Percentiles rank a stretch among this genome's conserved stretches.
phyloP scores from a whole-genome alignment of 129 eudicot species.

The Oenanthe sinensis region DNA sequence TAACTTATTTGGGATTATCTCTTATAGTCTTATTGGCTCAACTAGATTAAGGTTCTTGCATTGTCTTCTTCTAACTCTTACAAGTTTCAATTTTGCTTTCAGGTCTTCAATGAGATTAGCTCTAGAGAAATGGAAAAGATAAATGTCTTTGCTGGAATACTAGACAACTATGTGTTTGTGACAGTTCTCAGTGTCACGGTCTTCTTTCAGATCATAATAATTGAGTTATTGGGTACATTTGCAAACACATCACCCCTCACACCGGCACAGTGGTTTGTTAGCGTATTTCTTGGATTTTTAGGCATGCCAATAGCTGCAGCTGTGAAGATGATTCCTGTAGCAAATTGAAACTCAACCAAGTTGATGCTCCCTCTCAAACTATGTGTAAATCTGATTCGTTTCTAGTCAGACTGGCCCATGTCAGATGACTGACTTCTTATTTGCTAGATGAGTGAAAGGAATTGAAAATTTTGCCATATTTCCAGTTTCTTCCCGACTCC shows the following conservation, averaged over 20 bases:
- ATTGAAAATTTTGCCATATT: constrained; percentile 13
- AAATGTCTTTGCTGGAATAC: constrained; percentile 67
- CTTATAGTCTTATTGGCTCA: not conserved
- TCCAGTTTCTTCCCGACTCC: not conserved
- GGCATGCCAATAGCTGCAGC: constrained; percentile 87
- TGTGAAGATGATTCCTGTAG: constrained; percentile 53
- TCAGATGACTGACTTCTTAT: not conserved
- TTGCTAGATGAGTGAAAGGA: constrained; percentile 12
- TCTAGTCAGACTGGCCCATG: constrained; percentile 1
- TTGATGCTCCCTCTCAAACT: not conserved
- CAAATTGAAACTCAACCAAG: constrained; percentile 23
- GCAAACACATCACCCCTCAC: constrained; percentile 79
- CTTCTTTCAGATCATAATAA: constrained; percentile 67
- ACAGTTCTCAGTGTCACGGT: constrained; percentile 51
- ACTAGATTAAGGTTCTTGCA: not conserved
- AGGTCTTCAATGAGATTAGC: constrained; percentile 87
- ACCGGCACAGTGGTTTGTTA: constrained; percentile 52
- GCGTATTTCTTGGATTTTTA: constrained; percentile 59
- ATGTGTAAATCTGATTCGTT: constrained; percentile 7
- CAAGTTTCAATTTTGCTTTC: constrained; percentile 16
- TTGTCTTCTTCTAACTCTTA: not conserved
- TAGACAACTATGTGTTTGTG: constrained; percentile 73
- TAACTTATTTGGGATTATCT: constrained; percentile 14
- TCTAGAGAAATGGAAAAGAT: constrained; percentile 84
- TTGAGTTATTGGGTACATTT: constrained; percentile 71